These are phyloP conservation scores for Exserohilum rostratum DNA, from an alignment of 2,329 filamentous ascomycete species.

Conservation along the genomic window DNA sequence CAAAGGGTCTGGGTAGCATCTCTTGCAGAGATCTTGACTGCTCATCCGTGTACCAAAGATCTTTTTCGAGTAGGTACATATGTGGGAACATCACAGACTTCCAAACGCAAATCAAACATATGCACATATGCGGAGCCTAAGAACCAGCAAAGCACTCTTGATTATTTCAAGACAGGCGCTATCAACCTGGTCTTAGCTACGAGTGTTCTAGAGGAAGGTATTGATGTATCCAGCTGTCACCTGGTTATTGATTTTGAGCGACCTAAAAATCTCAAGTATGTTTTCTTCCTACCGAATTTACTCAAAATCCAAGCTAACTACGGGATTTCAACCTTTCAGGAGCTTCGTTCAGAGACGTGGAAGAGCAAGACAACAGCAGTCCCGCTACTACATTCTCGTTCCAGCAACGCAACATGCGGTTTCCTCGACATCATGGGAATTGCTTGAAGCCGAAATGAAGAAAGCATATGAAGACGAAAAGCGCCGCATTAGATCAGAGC, in stretches of 20 bases:
- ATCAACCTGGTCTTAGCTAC: conserved; percentile 66
- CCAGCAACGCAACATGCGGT: conserved; percentile 41
- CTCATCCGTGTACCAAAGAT: conserved; percentile 38
- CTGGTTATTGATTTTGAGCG: conserved; percentile 69
- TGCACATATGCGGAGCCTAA: conserved; percentile 56
- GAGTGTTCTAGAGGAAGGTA: conserved; percentile 65
- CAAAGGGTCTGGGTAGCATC: conserved; percentile 53
- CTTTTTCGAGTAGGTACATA: conserved; percentile 56
- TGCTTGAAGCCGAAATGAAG: conserved; percentile 76
- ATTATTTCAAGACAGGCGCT: conserved; percentile 59
- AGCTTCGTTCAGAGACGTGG: conserved; percentile 71
- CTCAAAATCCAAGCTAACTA: background rate
- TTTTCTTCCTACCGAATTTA: background rate
- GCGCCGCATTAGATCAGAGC: conserved; percentile 56
- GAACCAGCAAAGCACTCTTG: conserved; percentile 58
- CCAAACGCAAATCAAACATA: conserved; percentile 54
- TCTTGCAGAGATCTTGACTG: conserved; percentile 48
- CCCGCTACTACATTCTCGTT: conserved; percentile 61
- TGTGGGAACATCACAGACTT: conserved; percentile 57
- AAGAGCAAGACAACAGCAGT: conserved; percentile 63
- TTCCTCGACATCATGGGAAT: conserved; percentile 62
- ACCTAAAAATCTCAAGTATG: conserved; percentile 63
- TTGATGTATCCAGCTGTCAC: conserved; percentile 68
- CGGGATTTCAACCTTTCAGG: background rate
- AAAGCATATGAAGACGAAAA: conserved; percentile 69